These are phyloP conservation scores for Globisporangium solare DNA, from an alignment of 352 stramenopile species.

Conservation along the genomic window DNA sequence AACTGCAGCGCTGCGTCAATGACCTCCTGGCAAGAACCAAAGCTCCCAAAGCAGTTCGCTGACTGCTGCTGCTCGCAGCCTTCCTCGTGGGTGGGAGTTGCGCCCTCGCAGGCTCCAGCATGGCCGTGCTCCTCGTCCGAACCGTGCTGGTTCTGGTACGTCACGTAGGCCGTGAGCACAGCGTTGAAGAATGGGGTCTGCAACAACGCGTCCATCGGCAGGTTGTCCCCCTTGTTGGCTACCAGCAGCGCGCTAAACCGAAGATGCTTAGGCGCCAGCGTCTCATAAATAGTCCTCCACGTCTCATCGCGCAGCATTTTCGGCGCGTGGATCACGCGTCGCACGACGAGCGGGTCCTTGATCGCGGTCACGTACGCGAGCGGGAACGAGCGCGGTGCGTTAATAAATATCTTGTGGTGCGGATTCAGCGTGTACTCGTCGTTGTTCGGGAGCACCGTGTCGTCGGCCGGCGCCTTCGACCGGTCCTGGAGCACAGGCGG, in stretches of 20 bases:
- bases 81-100: too few species aligned
- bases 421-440: slow-evolving; percentile 69
- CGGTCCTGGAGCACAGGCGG: slow-evolving; percentile 57
- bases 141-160: slow-evolving; percentile 30
- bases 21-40: slow-evolving; percentile 35
- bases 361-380: slow-evolving; percentile 42
- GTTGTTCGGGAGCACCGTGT: slow-evolving; percentile 30
- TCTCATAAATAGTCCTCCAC: slow-evolving; percentile 71
- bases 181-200: slow-evolving; percentile 56
- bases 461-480: slow-evolving; percentile 28
- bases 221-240: slow-evolving; percentile 57
- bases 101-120: neutral
- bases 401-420: slow-evolving; percentile 85
- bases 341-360: slow-evolving; percentile 32
- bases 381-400: slow-evolving; percentile 63
- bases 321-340: slow-evolving; percentile 48
- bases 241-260: slow-evolving; percentile 51
- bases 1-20: slow-evolving; percentile 57
- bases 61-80: slow-evolving; percentile 17
- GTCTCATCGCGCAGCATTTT: slow-evolving; percentile 73
- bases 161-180: slow-evolving; percentile 59
- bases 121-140: slow-evolving; percentile 6
- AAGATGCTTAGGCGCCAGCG: slow-evolving; percentile 43
- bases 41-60: slow-evolving; percentile 24
- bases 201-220: slow-evolving; percentile 62